phyloP scores from a whole-genome alignment of 768 basidiomycete species.

The Hemileccinum impolitum region DNA sequence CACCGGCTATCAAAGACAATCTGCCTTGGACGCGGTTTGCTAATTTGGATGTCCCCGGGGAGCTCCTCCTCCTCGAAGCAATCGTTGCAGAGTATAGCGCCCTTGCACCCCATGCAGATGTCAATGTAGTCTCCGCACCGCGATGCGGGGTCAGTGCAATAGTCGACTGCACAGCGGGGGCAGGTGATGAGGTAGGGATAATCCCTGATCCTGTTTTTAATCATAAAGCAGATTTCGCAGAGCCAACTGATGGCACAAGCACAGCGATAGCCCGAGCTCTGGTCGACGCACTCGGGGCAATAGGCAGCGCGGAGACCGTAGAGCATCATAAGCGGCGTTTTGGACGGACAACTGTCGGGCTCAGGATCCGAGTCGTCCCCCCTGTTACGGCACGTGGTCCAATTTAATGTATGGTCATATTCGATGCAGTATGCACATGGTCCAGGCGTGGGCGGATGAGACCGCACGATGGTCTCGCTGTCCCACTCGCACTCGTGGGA shows the following conservation, averaged over 20 bases:
- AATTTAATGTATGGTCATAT: neutral
- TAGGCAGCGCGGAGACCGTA: neutral
- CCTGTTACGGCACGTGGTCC: neutral
- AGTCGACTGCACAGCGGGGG: slow-evolving; percentile 12
- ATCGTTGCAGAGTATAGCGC: neutral
- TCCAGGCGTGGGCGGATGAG: slow-evolving; percentile 13
- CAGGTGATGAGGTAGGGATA: slow-evolving; percentile 7
- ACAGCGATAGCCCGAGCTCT: neutral
- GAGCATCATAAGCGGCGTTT: neutral
- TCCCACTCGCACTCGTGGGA: slow-evolving; percentile 4
- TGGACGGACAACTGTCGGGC: slow-evolving; percentile 7
- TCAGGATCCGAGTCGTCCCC: neutral
- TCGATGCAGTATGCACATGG: slow-evolving; percentile 4
- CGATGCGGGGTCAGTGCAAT: neutral
- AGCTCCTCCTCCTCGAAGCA: slow-evolving; percentile 14
- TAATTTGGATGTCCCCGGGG: neutral
- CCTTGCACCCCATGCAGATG: slow-evolving; percentile 8
- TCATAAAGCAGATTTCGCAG: slow-evolving; percentile 3
- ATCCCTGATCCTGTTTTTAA: neutral
- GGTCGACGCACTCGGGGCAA: slow-evolving; percentile 9
- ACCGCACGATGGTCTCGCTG: slow-evolving; percentile 8
- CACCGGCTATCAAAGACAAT: slow-evolving; percentile 4
- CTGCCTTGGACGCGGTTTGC: neutral
- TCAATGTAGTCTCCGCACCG: neutral
- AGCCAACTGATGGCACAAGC: neutral